Evolutionary conservation across 2,329 filamentous ascomycete species (phyloP), one percentile per base, ranked within the genome.

Genomic region (Colletotrichum limetticola): DNA sequence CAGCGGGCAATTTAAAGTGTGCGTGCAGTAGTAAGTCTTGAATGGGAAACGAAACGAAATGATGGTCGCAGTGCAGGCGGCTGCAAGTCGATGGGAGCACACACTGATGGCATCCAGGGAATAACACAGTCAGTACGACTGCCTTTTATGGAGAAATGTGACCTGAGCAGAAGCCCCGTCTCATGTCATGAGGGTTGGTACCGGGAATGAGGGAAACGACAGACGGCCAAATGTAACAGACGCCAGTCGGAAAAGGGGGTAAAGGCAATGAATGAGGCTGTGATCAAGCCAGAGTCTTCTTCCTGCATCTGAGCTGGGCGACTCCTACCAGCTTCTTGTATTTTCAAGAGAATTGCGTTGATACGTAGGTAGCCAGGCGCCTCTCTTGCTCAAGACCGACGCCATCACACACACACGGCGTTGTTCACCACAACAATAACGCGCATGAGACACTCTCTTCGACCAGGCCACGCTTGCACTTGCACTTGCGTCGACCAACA

Each of bases 71-170:
- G 70, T 42, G 58, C 59, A 61, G 63, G 56, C 30, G 53, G 55
- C 66, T 56, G 70, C 59, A 55, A 69, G 70, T 69, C 55, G 26
- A 69, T 56, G 42, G 57, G 46, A 71, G 64, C 58, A 62, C 65
- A 63, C 64, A 35, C 58, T 35, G 61, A 66, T 49, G 55, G 42
- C 56, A 66, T 66, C 59, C 66, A 71, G 60, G 66, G 49, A 49
- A 60, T 59, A 32, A 16, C 30, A 55, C 52, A 19, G 42, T 66
- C 59, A 64, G 55, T 30, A 42, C 32, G 57, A 52, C 69, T 24
- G 37, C 19, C 70, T 69, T 72, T 72, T 72, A 72, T 72, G 66
- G 69, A 26, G 65, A 69, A 72, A 30, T 49, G 24, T 24, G 65
- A 63, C 65, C 53, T 53, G 56, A 32, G 60, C 42, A 26, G 46